phyloP scores from a whole-genome alignment of 306 rosid genomes.

The Erythrophleum fordii region DNA sequence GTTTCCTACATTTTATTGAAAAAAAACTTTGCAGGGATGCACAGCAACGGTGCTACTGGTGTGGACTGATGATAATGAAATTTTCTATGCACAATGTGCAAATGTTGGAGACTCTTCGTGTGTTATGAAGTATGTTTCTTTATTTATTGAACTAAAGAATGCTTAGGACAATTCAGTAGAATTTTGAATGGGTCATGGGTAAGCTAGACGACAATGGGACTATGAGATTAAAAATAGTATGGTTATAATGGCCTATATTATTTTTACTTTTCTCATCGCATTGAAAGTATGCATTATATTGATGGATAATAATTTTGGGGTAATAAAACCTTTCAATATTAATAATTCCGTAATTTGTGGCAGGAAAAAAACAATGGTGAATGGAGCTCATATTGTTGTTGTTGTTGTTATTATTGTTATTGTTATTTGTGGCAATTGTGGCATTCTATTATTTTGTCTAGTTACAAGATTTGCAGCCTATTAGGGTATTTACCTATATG shows the following conservation, averaged over 20 bases:
- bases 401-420: constrained; percentile 23
- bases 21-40: constrained; percentile 81
- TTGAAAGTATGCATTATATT: constrained; percentile 18
- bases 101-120: constrained; percentile 96
- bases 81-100: constrained; percentile 90
- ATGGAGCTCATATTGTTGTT: background rate
- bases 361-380: constrained; percentile 17
- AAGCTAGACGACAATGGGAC: constrained; percentile 14
- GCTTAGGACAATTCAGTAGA: constrained; percentile 27
- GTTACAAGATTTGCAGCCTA: constrained; percentile 14
- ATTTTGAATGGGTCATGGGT: constrained; percentile 38
- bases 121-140: constrained; percentile 67
- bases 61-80: constrained; percentile 69
- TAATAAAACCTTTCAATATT: background rate
- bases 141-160: constrained; percentile 32
- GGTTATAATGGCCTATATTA: constrained; percentile 15
- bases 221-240: constrained; percentile 28
- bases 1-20: constrained; percentile 18
- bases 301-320: constrained; percentile 8
- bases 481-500: constrained; percentile 9
- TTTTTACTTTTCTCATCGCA: constrained; percentile 15
- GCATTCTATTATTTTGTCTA: constrained; percentile 23
- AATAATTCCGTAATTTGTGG: constrained; percentile 27
- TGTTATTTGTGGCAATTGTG: constrained; percentile 22
- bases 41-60: constrained; percentile 96